Evolutionary conservation across 345 rosid species (phyloP), one percentile per base, ranked within the genome.

Genomic region (Corymbia maculata): DNA sequence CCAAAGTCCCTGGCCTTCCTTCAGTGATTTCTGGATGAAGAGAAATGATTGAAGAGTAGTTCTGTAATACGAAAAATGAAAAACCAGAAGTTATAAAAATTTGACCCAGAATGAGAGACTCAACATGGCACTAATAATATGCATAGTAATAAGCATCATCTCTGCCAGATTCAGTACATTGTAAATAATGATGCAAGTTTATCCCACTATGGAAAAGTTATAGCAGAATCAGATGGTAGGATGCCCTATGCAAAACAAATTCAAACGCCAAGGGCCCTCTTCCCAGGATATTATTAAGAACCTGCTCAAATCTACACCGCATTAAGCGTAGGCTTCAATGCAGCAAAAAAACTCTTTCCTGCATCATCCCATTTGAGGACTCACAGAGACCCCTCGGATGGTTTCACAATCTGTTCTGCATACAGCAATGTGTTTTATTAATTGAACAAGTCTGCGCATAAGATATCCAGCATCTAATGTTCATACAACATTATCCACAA

Each of bases 21-120:
- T 95, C 94, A 50, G 95, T 94, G n/a, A 94, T 94, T 93, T 98
- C 98, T 12, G 98, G 96, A 82, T 98, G 99, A 89, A 98, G 95
- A 44, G 98, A 95, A 52, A 96, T 97, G 88, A 96, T 90, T 11
- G 99, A 98, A 52, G 98, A 96, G 92, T 98, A 98, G 91, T 98
- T 98, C 99, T 98, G 94, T n/a, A 59, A 85, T 30, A 75, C 82
- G 19, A 42, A 42, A 6, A 75, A 36, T 19, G 82, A 19, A 75
- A 75, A 75, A 75, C 82, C 28, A 75, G 5, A 75, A 42, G 82
- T 75, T 75, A 75, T 42, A 75, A 8, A 75, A 75, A 75, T 19
- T 75, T 75, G 82, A 75, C 26, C 49, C 2, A 4, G 28, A 19
- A 75, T 7, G 11, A 75, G 75, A n/a, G 28, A 42, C 49, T 75